Evolutionary conservation across 2,329 filamentous ascomycete species (phyloP).

Genomic region (Fusarium sp.): DNA sequence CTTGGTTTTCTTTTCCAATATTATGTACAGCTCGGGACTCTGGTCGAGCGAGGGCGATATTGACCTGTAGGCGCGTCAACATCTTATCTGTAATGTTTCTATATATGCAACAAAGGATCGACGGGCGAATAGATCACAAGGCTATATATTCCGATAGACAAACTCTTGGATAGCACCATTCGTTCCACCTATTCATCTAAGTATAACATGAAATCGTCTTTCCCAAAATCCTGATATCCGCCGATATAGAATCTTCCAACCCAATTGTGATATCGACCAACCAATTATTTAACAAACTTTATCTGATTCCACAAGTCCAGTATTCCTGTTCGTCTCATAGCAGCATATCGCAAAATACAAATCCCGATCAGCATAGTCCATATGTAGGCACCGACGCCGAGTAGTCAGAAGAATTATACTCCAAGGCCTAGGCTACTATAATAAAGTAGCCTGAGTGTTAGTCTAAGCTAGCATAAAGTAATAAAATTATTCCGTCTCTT

Average conservation of each 20-base stretch:
- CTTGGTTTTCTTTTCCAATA: conserved; percentile 4
- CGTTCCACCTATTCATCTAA: neutral
- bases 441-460: too few species aligned
- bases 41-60: neutral
- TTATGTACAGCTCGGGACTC: neutral
- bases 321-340: fast-evolving
- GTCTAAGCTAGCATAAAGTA: too few species aligned
- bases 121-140: too few species aligned
- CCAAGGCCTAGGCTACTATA: too few species aligned
- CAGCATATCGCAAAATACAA: neutral
- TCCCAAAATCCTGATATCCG: neutral
- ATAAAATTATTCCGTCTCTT: too few species aligned
- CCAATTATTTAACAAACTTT: neutral
- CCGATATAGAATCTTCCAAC: neutral
- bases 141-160: neutral
- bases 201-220: too few species aligned
- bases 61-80: neutral
- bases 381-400: neutral
- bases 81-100: neutral
- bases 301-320: too few species aligned
- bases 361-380: neutral
- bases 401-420: too few species aligned
- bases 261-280: neutral
- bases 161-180: neutral
- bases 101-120: neutral